Percentiles rank a stretch among this genome's conserved stretches.
These are phyloP conservation scores for Dryadomyces quercivorus DNA, from an alignment of 2,329 filamentous ascomycete genomes.

Conservation along the genomic window DNA sequence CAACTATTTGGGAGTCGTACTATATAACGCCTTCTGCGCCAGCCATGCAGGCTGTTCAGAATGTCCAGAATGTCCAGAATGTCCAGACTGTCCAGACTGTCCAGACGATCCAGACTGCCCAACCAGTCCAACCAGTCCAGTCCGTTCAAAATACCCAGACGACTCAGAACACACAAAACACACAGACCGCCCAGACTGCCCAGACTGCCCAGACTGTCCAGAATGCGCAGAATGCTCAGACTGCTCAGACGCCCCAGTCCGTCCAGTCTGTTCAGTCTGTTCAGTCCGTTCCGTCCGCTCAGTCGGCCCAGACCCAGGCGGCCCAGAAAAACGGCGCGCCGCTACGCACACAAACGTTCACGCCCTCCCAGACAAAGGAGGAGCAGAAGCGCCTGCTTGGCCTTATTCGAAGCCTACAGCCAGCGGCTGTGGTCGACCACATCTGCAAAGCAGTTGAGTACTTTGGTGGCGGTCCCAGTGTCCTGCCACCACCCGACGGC, in stretches of 20 bases:
- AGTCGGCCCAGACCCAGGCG: not conserved
- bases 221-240: not conserved
- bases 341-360: constrained; percentile 13
- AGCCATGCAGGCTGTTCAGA: not conserved
- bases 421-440: constrained; percentile 46
- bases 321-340: not conserved
- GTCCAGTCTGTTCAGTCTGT: not conserved
- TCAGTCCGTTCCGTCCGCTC: not conserved
- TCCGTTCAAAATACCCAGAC: too few species aligned
- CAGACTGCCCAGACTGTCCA: not conserved
- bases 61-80: constrained; percentile 7
- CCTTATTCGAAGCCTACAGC: constrained; percentile 42
- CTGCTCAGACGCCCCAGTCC: constrained; percentile 4
- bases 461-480: constrained; percentile 47
- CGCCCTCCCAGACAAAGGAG: constrained; percentile 38
- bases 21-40: not conserved
- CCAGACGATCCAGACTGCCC: not conserved
- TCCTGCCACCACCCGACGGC: constrained; percentile 35
- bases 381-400: constrained; percentile 49
- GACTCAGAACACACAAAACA: not conserved
- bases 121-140: not conserved
- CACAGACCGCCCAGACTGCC: constrained; percentile 6
- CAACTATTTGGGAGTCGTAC: constrained; percentile 5
- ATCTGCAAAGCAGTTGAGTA: constrained; percentile 51
- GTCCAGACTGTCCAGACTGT: not conserved